A percentile compares a stretch with the other conserved stretches of the same genome.
Conservation (phyloP, 2,329 filamentous ascomycete genomes). For the Aspergillus puulaauensis region DNA sequence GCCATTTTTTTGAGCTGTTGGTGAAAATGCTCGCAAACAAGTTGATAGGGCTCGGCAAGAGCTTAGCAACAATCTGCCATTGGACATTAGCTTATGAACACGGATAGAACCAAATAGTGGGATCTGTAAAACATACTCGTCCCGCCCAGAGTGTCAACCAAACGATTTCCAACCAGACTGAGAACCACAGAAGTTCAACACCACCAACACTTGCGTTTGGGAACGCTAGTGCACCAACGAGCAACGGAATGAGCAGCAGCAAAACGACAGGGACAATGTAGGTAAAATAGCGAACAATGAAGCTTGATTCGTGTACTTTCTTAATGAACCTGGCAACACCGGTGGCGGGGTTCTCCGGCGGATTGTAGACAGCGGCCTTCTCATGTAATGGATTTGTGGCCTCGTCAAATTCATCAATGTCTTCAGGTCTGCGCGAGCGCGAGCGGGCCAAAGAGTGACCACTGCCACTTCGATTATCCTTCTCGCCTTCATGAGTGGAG, state of each 20-base stretch:
- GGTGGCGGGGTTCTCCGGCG: slow-evolving; percentile 62
- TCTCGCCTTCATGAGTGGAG: slow-evolving; percentile 31
- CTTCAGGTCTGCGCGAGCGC: slow-evolving; percentile 55
- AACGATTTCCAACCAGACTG: slow-evolving; percentile 90
- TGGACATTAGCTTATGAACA: background rate
- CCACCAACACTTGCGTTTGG: slow-evolving; percentile 67
- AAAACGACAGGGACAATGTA: slow-evolving; percentile 68
- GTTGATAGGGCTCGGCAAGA: slow-evolving; percentile 61
- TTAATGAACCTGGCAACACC: slow-evolving; percentile 65
- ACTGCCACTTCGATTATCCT: slow-evolving; percentile 36
- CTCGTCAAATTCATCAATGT: slow-evolving; percentile 65
- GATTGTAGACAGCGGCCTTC: slow-evolving; percentile 63
- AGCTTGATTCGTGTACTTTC: slow-evolving; percentile 63
- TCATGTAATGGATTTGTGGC: slow-evolving; percentile 70
- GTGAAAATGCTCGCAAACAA: slow-evolving; percentile 73
- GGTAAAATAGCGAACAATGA: slow-evolving; percentile 67
- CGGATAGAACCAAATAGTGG: background rate
- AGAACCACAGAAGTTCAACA: slow-evolving; percentile 83
- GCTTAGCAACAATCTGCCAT: slow-evolving; percentile 60
- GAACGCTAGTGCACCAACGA: slow-evolving; percentile 63
- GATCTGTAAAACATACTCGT: slow-evolving; percentile 41
- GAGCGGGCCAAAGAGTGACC: slow-evolving; percentile 51
- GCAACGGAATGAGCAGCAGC: slow-evolving; percentile 65
- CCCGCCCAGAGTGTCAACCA: slow-evolving; percentile 90
- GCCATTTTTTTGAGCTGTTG: slow-evolving; percentile 90